Conservation (phyloP, 2,329 filamentous ascomycete species). For the Thelonectria olida region DNA sequence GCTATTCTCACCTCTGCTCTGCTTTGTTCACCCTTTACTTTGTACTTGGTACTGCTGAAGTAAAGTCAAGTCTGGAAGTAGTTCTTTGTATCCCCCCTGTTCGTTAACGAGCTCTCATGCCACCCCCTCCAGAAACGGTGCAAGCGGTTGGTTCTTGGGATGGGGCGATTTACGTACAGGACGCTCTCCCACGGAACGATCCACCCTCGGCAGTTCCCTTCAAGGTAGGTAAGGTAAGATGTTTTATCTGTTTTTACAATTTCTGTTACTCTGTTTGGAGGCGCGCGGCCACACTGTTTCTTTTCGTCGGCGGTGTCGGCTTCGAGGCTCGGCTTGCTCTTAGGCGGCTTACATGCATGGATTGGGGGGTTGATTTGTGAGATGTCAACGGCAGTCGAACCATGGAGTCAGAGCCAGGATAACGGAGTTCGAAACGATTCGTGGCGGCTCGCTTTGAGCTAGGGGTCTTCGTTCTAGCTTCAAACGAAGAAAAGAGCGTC, state of each 20-base stretch:
- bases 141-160: constrained; percentile 11
- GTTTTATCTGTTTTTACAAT: background rate
- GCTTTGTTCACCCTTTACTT: background rate
- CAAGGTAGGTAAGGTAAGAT: constrained; percentile 4
- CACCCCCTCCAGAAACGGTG: constrained; percentile 9
- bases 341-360: background rate
- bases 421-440: background rate
- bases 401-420: background rate
- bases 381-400: background rate
- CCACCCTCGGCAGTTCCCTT: constrained; percentile 18
- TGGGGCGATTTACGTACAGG: constrained; percentile 23
- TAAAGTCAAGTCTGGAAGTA: no score
- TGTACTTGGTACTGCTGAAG: no score
- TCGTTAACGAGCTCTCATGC: constrained; percentile 5
- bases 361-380: background rate
- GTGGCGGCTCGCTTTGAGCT: background rate
- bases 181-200: constrained; percentile 10
- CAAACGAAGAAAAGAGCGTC: background rate
- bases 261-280: background rate
- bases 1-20: background rate
- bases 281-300: background rate
- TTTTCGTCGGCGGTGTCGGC: background rate
- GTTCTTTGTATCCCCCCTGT: background rate
- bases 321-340: background rate
- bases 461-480: background rate